Base-by-base conservation (phyloP, 306 rosid species). In the Astragalus glycyphyllos region DNA sequence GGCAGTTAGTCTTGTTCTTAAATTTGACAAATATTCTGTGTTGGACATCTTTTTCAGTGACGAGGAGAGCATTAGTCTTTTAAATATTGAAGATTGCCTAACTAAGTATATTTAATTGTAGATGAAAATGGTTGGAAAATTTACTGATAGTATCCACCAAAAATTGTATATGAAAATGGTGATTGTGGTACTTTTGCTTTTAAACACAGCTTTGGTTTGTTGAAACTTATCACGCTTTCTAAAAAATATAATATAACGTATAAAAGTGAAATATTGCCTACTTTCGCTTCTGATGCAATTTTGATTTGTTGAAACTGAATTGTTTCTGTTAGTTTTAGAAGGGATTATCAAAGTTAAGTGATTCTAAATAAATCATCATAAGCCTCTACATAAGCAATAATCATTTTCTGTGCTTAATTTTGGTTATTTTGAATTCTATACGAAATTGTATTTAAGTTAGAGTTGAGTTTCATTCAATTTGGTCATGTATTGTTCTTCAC, bases 221-320 rank as follows among this genome's bases (percentile, higher is more conserved):
- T 44, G 74, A 77, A 41, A 69, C 86, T 78, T 82, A 54, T 40
- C 60, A 7, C 37, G 72, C 40, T 68, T 81, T 71, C 50, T 62
- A 71, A 14, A 57, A 62, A 17, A 48, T 10, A 37, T 47, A 49
- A 72, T 66, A 55, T 6, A 41, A 71, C 55, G 41, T 0, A 26
- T 56, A 69, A 82, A 51, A 64, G 77, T 72, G 68, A 23, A 34
- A 56, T 49, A 34, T 56, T 7, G 67, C 42, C 44, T 56, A 62
- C 40, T 73, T 73, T 77, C 0, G 68, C 82, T 77, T 78, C 62
- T 82, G 59, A 58, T 50, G 57, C 75, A 82, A 78, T 69, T 57
- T 73, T 69, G 61, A 57, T 73, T 69, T 17, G 83, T 78, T 78
- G 80, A 74, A 74, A 82, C 83, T 63, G 60, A 56, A 72, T 74